phyloP scores from a whole-genome alignment of 2,329 filamentous ascomycete species.

The Hawksworthiomyces lignivorus region DNA sequence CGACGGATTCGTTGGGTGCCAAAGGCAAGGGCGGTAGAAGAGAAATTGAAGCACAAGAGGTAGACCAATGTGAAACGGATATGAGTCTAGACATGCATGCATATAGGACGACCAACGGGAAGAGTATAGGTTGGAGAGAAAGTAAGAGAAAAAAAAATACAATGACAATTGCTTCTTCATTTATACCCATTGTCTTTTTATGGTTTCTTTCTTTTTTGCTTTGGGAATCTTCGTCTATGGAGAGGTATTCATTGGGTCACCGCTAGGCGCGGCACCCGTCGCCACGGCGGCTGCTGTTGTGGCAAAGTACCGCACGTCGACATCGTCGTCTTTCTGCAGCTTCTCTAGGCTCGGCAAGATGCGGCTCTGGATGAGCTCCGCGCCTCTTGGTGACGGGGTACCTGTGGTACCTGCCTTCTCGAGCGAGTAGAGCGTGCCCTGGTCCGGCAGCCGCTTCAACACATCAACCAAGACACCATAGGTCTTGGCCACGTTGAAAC shows the following conservation, averaged over 20 bases:
- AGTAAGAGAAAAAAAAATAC: constrained; percentile 12
- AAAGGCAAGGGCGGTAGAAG: too few species aligned
- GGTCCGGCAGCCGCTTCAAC: constrained; percentile 81
- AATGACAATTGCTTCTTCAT: constrained; percentile 49
- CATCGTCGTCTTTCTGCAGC: constrained; percentile 93
- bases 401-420: constrained; percentile 66
- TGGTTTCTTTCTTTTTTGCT: constrained; percentile 16
- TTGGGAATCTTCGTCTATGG: constrained; percentile 42
- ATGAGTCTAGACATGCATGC: too few species aligned
- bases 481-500: constrained; percentile 98
- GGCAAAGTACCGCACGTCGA: constrained; percentile 96
- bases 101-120: too few species aligned
- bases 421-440: constrained; percentile 76
- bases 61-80: too few species aligned
- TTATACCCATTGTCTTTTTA: constrained; percentile 11
- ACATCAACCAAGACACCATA: constrained; percentile 85
- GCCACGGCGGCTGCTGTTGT: constrained; percentile 70
- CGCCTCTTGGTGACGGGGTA: constrained; percentile 61
- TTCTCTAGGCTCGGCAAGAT: constrained; percentile 88
- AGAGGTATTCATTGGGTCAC: constrained; percentile 58
- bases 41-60: too few species aligned
- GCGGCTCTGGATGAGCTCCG: constrained; percentile 75
- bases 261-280: constrained; percentile 36
- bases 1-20: too few species aligned
- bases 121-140: not conserved